These are phyloP conservation scores for Phytopythium aichiense DNA, from an alignment of 352 stramenopile species.

Conservation along the genomic window DNA sequence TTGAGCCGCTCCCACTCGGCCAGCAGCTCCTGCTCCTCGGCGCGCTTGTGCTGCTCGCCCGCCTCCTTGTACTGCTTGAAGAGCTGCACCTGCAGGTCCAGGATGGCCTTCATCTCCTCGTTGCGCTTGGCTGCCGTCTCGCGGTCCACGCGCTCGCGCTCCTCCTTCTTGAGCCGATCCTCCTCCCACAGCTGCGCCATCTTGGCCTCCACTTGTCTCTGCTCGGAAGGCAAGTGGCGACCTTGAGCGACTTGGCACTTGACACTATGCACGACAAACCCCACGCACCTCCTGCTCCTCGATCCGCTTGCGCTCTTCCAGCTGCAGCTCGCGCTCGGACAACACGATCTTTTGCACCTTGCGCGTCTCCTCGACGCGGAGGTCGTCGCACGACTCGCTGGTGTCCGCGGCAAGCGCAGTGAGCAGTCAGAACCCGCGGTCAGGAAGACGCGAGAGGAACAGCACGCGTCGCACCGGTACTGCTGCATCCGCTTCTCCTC, in stretches of 20 bases:
- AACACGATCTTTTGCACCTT: conserved; percentile 62
- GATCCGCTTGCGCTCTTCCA: conserved; percentile 42
- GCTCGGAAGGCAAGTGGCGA: not conserved
- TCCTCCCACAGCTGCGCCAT: conserved; percentile 75
- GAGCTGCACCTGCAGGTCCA: conserved; percentile 72
- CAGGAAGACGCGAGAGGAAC: not conserved
- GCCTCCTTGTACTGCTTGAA: conserved; percentile 43
- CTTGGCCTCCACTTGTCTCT: conserved; percentile 38
- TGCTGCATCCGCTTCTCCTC: conserved; percentile 76
- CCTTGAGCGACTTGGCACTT: not conserved
- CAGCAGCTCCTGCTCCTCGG: conserved; percentile 50
- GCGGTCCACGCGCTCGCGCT: conserved; percentile 49
- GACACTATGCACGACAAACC: not conserved
- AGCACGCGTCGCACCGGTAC: conserved; percentile 38
- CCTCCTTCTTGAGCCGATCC: conserved; percentile 73
- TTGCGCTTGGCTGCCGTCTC: conserved; percentile 47
- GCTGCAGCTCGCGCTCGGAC: conserved; percentile 51
- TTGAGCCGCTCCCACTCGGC: conserved; percentile 57
- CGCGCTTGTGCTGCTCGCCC: conserved; percentile 30
- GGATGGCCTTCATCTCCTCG: conserved; percentile 67
- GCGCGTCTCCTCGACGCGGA: conserved; percentile 53
- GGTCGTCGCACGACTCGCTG: conserved; percentile 69
- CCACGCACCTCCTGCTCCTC: conserved; percentile 42
- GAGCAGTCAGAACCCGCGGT: not conserved
- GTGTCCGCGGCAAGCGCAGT: not conserved